These are phyloP conservation scores for Alternaria sp. DNA, from an alignment of 2,329 filamentous ascomycete species.

Conservation along the genomic window DNA sequence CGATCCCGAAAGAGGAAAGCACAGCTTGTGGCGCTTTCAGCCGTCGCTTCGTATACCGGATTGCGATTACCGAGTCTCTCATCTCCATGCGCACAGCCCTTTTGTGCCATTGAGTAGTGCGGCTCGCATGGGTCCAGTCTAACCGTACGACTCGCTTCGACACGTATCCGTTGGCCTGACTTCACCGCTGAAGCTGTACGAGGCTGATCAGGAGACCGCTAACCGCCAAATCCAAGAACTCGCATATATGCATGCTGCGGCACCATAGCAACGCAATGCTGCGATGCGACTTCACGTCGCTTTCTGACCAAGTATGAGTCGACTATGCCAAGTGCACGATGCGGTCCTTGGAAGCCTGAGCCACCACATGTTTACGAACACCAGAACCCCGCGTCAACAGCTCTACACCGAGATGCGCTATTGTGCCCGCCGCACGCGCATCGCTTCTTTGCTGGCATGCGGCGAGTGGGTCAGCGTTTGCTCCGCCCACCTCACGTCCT, in stretches of 20 bases:
- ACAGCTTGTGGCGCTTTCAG: conserved; percentile 18
- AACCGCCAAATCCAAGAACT: conserved; percentile 6
- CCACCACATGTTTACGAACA: conserved; percentile 10
- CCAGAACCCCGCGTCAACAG: conserved; percentile 8
- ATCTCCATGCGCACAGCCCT: conserved; percentile 30
- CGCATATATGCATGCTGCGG: conserved; percentile 17
- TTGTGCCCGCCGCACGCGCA: conserved; percentile 7
- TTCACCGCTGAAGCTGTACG: conserved; percentile 32
- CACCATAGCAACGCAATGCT: conserved; percentile 23
- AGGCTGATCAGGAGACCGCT: conserved; percentile 18
- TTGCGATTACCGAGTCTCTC: conserved; percentile 15
- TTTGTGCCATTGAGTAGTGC: conserved; percentile 20
- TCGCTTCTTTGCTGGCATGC: not conserved
- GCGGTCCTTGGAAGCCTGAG: conserved; percentile 1
- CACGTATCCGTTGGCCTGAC: conserved; percentile 19
- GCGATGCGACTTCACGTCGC: conserved; percentile 12
- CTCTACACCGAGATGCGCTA: conserved; percentile 3
- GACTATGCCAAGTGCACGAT: conserved; percentile 6
- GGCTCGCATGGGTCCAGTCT: conserved; percentile 15
- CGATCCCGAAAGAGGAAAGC: conserved; percentile 22
- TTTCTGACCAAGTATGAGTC: conserved; percentile 19
- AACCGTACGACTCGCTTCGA: conserved; percentile 23
- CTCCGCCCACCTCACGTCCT: conserved; percentile 12
- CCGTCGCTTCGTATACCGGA: conserved; percentile 27
- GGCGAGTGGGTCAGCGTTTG: not conserved